Conservation (phyloP, 768 basidiomycete species). For the Amanita jacksonii region DNA sequence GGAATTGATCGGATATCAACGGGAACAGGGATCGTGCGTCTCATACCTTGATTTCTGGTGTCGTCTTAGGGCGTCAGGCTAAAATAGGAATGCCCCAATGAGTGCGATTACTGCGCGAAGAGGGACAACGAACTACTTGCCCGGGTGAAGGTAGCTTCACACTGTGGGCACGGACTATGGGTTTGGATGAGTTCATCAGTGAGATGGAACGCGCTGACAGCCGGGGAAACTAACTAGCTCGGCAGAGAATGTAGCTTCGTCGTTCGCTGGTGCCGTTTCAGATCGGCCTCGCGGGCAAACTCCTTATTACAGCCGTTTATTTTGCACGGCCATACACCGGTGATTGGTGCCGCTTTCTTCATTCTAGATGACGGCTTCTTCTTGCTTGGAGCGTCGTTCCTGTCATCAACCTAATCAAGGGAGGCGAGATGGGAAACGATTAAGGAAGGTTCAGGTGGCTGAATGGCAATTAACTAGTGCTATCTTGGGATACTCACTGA, state of each 20-base stretch:
- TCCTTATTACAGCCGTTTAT: constrained; percentile 77
- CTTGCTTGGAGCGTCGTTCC: constrained; percentile 17
- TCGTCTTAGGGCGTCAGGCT: constrained; percentile 77
- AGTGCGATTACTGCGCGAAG: constrained; percentile 6
- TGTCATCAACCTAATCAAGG: constrained; percentile 18
- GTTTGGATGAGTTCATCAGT: constrained; percentile 8
- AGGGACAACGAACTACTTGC: constrained; percentile 31
- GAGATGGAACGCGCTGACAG: constrained; percentile 9
- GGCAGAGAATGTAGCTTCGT: constrained; percentile 71
- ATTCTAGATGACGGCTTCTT: constrained; percentile 17
- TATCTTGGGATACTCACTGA: constrained; percentile 16
- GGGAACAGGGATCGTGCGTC: constrained; percentile 3
- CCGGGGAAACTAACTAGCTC: constrained; percentile 44
- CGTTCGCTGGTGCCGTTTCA: constrained; percentile 74
- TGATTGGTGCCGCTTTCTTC: constrained; percentile 39
- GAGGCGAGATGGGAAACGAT: not conserved
- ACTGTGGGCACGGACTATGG: constrained; percentile 69
- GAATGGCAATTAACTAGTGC: constrained; percentile 1
- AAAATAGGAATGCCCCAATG: constrained; percentile 9
- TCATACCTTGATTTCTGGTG: constrained; percentile 71
- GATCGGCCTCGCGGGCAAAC: constrained; percentile 74
- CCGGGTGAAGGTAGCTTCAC: constrained; percentile 72
- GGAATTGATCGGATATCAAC: constrained; percentile 6
- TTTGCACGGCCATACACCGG: constrained; percentile 68
- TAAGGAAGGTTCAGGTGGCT: constrained; percentile 11